Evolutionary conservation across 805 yeast species (phyloP), one percentile per base, ranked within the genome.

Genomic region (Scheffersomyces stipitis): DNA sequence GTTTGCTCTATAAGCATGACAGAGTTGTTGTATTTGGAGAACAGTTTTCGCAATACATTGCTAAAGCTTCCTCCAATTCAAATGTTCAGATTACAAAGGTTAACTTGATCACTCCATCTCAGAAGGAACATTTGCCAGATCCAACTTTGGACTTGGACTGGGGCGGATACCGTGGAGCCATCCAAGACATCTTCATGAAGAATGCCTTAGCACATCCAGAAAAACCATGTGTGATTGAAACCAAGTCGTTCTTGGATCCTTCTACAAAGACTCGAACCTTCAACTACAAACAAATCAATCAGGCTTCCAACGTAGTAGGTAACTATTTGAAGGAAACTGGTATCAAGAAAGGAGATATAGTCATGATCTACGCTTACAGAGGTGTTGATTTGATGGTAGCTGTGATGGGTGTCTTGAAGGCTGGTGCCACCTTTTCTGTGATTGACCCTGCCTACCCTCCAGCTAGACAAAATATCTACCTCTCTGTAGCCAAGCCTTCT

Each of bases 361-460:
- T 93, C 13, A 90, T 90, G 95, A 90, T 95, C 49, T 93, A 93
- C 58, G 96, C 99, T 17, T 87, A 91, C 55, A 81, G 99, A 64
- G 96, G 97, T 51, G 99, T 93, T 5, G 99, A 93, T 58, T 71
- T 93, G 44, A 87, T 93, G 79, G 87, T 95, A 29, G 95, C 98
- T 4, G 97, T 93, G 13, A 83, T 93, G 86, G 99, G 98, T 63
- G 96, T 89, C 15, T 76, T 93, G 59, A 93, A 93, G 67, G 98
- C 99, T 1, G 99, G 99, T 51, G 98, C 96, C 13, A 91, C 99
- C 0, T 93, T 93, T 61, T 90, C 97, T 7, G 99, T 93, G 15
- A 95, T 93, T 46, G 99, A 93, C 59, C 99, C 99, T 5, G 98
- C 98, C 4, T 93, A 93, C 62, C 99, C 99, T 29, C 96, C 99